Evolutionary conservation across 495 filamentous ascomycete genomes (phyloP).

Genomic region (Aspergillus avenaceus): DNA sequence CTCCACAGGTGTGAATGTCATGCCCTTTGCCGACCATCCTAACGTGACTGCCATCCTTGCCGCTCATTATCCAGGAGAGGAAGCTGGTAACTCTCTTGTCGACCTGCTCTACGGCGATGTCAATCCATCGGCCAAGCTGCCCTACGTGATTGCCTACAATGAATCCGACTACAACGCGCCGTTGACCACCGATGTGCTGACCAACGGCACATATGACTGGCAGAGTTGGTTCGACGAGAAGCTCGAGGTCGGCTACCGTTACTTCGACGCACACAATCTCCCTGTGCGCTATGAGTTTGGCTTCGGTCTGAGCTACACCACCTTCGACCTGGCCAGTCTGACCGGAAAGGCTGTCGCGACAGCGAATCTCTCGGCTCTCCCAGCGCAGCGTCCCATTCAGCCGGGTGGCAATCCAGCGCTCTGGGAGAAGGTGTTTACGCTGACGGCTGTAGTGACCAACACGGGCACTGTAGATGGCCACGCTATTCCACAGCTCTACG

Average conservation of each 20-base stretch:
- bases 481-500: constrained; percentile 63
- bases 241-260: constrained; percentile 62
- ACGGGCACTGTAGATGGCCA: constrained; percentile 46
- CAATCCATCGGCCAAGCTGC: constrained; percentile 61
- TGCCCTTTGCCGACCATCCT: constrained; percentile 55
- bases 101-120: constrained; percentile 57
- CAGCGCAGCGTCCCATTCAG: constrained; percentile 24
- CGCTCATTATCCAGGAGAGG: constrained; percentile 60
- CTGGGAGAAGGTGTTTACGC: constrained; percentile 52
- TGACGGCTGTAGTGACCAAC: constrained; percentile 53
- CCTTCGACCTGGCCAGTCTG: constrained; percentile 49
- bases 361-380: constrained; percentile 18
- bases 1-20: constrained; percentile 54
- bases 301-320: constrained; percentile 64
- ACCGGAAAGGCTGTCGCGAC: constrained; percentile 25
- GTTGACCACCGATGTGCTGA: constrained; percentile 40
- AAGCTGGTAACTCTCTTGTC: constrained; percentile 52
- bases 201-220: constrained; percentile 36
- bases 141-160: constrained; percentile 66
- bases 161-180: constrained; percentile 64
- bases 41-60: constrained; percentile 62
- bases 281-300: constrained; percentile 63
- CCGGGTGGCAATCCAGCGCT: constrained; percentile 56
- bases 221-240: constrained; percentile 62
- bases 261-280: constrained; percentile 58